phyloP scores from a whole-genome alignment of 2,329 filamentous ascomycete species.

The Aspergillus spinulosporus region DNA sequence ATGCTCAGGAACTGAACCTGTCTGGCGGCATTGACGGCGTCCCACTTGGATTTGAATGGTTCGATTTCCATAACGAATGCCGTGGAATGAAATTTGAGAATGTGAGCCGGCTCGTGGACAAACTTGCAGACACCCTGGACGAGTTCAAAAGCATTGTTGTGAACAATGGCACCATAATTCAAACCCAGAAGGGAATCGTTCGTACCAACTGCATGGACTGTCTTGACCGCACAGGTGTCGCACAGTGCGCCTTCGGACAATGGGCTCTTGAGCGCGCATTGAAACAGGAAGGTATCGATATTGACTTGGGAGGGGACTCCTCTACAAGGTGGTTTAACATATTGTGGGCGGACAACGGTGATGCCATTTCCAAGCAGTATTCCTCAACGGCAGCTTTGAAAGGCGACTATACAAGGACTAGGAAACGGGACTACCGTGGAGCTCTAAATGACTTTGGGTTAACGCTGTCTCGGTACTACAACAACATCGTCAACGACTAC shows the following conservation, averaged over 20 bases:
- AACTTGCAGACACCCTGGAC: conserved; percentile 66
- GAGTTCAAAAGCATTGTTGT: conserved; percentile 70
- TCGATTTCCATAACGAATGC: conserved; percentile 94
- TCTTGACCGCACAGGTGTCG: conserved; percentile 91
- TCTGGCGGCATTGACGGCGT: conserved; percentile 54
- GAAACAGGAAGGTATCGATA: conserved; percentile 70
- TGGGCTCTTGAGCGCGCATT: conserved; percentile 79
- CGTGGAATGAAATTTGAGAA: conserved; percentile 99
- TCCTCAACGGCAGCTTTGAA: conserved; percentile 94
- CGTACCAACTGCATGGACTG: conserved; percentile 99
- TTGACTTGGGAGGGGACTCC: conserved; percentile 73
- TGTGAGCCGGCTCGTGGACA: conserved; percentile 74
- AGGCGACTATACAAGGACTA: conserved; percentile 90
- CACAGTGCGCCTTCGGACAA: conserved; percentile 86
- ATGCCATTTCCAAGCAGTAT: conserved; percentile 93
- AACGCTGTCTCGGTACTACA: conserved; percentile 73
- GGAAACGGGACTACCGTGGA: conserved; percentile 85
- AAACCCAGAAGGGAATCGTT: conserved; percentile 71
- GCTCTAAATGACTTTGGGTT: conserved; percentile 88
- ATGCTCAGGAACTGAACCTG: conserved; percentile 66
- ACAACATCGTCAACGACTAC: conserved; percentile 95
- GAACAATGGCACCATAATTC: conserved; percentile 43
- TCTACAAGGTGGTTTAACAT: conserved; percentile 92
- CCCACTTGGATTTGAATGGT: conserved; percentile 81
- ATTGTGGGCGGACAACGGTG: conserved; percentile 96